Base-by-base conservation (phyloP, 805 yeast genomes). In the Grigorovia yakushimaensis region DNA sequence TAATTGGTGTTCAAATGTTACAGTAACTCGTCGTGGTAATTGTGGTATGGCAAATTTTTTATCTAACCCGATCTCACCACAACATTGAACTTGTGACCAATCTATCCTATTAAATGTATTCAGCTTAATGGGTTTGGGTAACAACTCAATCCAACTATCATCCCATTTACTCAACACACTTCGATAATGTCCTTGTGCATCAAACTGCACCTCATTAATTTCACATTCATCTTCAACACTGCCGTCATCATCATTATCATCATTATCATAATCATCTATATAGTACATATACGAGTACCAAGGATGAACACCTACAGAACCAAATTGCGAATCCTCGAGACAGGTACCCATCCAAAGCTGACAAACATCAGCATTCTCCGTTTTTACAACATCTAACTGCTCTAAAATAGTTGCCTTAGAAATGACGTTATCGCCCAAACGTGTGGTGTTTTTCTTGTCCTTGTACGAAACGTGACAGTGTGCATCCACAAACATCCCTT, bases 21-120 rank as follows among this genome's bases (percentile, higher is more conserved):
- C 39, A 13, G 36, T 37, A 19, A 43, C 49, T 7, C 58, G 49
- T 49, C 69, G 66, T 2, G 81, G 45, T 48, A 67, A 68, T 57
- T 88, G 88, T 48, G 66, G 67, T 47, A 62, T 55, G 2, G 94
- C 95, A 58, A 86, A 85, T 27, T 78, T 58, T 61, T 82, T 84
- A 62, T 91, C 98, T 2, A 93, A 66, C 0, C 98, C 98, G n/a
- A 88, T 74, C 56, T 91, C 98, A 0, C 98, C 98, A 9, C 91
- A 70, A 11, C 85, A 74, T n/a, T 54, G 48, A 3, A 46, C 35
- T 5, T 15, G 6, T 5, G 19, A 10, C 17, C 19, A 41, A 20
- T 24, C 41, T 35, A 41, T 79, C 50, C 36, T 67, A 66, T 3
- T 33, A 18, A 15, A 23, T 8, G 5, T 18, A 4, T 10, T 33